Conservation (phyloP, 2,329 filamentous ascomycete genomes). For the Neonectria sp. region DNA sequence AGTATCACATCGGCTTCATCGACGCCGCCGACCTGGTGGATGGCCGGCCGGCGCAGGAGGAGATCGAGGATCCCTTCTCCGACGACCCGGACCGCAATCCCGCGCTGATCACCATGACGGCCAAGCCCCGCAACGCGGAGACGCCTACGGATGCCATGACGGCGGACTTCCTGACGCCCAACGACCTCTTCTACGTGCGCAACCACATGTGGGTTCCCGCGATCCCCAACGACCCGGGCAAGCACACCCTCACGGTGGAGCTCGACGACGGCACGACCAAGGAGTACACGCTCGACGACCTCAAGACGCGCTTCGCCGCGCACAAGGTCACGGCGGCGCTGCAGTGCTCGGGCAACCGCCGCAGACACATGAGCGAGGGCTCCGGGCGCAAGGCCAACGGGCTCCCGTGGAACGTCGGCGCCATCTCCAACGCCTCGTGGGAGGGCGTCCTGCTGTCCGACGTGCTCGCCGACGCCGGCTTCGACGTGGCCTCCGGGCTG, state of each 20-base stretch:
- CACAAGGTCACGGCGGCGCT: conserved; percentile 69
- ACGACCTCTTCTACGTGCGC: conserved; percentile 71
- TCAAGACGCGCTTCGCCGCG: conserved; percentile 66
- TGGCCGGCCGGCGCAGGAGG: conserved; percentile 66
- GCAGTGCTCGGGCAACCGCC: conserved; percentile 74
- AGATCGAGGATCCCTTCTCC: conserved; percentile 73
- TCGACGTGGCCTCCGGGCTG: conserved; percentile 58
- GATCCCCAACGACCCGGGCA: conserved; percentile 54
- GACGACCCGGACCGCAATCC: conserved; percentile 68
- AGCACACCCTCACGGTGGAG: conserved; percentile 68
- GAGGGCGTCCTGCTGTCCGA: conserved; percentile 70
- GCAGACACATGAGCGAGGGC: conserved; percentile 70
- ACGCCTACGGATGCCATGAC: conserved; percentile 66
- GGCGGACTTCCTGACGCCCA: conserved; percentile 68
- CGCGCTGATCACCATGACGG: conserved; percentile 65
- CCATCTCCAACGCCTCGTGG: conserved; percentile 74
- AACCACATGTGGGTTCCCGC: conserved; percentile 76
- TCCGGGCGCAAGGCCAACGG: conserved; percentile 66
- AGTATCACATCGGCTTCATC: conserved; percentile 75
- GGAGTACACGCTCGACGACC: conserved; percentile 68
- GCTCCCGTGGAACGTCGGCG: conserved; percentile 72
- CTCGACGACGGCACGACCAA: conserved; percentile 68
- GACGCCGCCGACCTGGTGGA: conserved; percentile 72
- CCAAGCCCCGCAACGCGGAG: conserved; percentile 74
- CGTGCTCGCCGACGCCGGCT: conserved; percentile 69